Evolutionary conservation across 257 asterid species (phyloP), one percentile per base, ranked within the genome.

Genomic region (Solanum stenotomum): DNA sequence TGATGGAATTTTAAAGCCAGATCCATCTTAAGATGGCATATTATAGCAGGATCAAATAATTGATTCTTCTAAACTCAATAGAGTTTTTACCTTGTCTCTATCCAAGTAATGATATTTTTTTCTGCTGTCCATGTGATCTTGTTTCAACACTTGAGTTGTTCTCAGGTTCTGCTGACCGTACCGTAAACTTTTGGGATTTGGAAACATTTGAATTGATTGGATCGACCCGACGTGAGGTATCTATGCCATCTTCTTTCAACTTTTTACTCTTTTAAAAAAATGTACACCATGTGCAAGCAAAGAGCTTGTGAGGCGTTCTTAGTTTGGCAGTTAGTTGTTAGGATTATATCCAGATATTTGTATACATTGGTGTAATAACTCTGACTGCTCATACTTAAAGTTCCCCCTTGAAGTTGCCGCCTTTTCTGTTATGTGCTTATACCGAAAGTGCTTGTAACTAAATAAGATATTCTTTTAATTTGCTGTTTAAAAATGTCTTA

Each of bases 121-220:
- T 20, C 71, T 33, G 71, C 44, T 82, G 29, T 82, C 68, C 70
- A 82, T 49, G 70, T 29, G 29, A 49, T 49, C 31, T 49, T 82
- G 44, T 82, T 29, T 82, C 29, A 82, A 49, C 71, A 82, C 44
- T 82, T 82, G 71, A 33, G 25, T 75, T 78, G 65, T 81, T 89
- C 92, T 88, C 94, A 97, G 99, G 99, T 91, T 97, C 99, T 56
- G 99, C 99, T 18, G 99, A 97, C 91, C 94, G 94, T 90, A 96
- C 99, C 61, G 98, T 97, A 37, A 95, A 97, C 87, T 97, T 97
- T 91, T 97, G 99, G 99, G 99, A 97, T 93, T 91, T 97, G 91
- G 99, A 97, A 94, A 97, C 99, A 65, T 97, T 97, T 91, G 99
- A 97, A 94, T 92, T 97, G 98, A 97, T 96, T 91, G 99, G 99